Evolutionary conservation across 768 basidiomycete species (phyloP), one percentile per base, ranked within the genome.

Genomic region (Agrocybe praecox): DNA sequence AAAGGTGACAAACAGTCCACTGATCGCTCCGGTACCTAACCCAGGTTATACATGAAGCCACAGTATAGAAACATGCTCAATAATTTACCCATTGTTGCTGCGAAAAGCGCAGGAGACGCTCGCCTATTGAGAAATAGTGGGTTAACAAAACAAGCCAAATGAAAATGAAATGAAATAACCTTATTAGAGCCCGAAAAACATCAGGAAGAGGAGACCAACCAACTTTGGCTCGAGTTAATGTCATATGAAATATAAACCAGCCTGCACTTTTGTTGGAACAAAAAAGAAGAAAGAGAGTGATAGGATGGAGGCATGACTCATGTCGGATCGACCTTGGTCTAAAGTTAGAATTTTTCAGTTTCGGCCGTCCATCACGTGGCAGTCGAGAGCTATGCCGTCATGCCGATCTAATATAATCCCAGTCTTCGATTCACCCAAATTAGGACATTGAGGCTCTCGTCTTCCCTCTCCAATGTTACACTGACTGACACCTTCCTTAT

Each of bases 1-100:
- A 63, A 85, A 86, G 10, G 65, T 74, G 36, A 78, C 72, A 64
- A 87, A 82, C 32, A 89, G 75, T 34, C 79, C 76, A 58, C 83
- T 82, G 14, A 88, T 71, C 24, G 75, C 68, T n/a, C 80, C 80
- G 32, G 80, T 81, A 21, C 78, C 80, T 80, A 52, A 29, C 5
- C 2, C n/a, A 34, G 50, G 19, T 52, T 42, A 50, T 19, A 49
- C 2, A 17, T 21, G 40, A 32, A 53, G 47, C 21, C 49, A 49
- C 40, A 17, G 48, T 22, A 40, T 53, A 17, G 22, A 17, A 8
- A 15, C 23, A 23, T 17, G 19, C 15, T 12, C 19, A 46, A 42
- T 14, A 18, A 61, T 65, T 49, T 49, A 78, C 79, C 79, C 78
- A 80, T 80, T 32, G 65, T 75, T 24, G 72, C 71, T 36, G 78